A percentile compares a stretch with the other conserved stretches of the same genome.
These are phyloP conservation scores for Solanum megistacrolobum DNA, from an alignment of 257 asterid genomes.

Conservation along the genomic window DNA sequence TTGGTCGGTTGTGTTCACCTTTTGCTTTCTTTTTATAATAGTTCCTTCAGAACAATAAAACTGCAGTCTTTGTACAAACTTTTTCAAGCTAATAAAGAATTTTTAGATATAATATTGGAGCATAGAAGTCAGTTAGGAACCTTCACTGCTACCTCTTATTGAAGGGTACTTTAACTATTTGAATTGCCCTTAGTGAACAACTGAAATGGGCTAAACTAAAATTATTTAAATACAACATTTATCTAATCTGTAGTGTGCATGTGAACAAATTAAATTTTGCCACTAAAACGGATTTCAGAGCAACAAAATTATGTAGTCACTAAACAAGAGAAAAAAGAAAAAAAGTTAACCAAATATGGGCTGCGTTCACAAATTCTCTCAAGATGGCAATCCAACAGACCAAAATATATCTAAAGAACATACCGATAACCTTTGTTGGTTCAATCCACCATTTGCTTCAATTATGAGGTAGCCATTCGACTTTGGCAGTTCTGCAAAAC, in stretches of 20 bases:
- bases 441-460: constrained; percentile 98
- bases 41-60: not conserved
- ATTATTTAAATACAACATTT: not conserved
- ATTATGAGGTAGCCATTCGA: constrained; percentile 86
- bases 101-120: not conserved
- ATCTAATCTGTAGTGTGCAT: not conserved
- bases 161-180: not conserved
- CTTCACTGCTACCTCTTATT: not conserved
- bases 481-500: constrained; percentile 50
- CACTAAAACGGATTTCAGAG: not conserved
- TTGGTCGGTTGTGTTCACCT: not conserved
- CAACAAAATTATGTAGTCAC: not conserved
- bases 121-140: not conserved
- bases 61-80: not conserved
- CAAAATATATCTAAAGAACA: constrained; percentile 14
- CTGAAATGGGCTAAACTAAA: not conserved
- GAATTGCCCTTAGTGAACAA: not conserved
- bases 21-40: not conserved
- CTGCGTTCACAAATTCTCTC: not conserved
- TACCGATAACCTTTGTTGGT: constrained; percentile 98
- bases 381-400: not conserved
- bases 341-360: not conserved
- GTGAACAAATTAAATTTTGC: not conserved
- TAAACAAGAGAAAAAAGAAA: not conserved
- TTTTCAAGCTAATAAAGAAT: not conserved